A percentile compares a stretch with the other conserved stretches of the same genome.
These are phyloP conservation scores for Cryptosporidium xiaoi DNA, from an alignment of 169 alveolate species.

Conservation along the genomic window DNA sequence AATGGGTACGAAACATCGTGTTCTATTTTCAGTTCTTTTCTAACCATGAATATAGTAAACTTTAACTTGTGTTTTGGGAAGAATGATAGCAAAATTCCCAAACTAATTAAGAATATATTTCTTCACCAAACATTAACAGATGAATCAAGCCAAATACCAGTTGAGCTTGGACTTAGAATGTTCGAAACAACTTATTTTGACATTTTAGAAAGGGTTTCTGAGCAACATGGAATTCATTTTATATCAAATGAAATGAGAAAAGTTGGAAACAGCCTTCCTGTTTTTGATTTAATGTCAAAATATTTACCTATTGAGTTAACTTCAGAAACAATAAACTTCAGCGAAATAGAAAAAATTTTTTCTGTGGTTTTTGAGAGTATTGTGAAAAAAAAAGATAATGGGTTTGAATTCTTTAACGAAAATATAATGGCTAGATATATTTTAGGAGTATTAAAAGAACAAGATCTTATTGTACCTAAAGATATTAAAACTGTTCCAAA, in stretches of 20 bases:
- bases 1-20: constrained; percentile 39
- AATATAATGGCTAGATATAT: constrained; percentile 43
- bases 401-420: constrained; percentile 52
- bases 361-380: constrained; percentile 9
- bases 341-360: constrained; percentile 35
- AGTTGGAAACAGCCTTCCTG: constrained; percentile 6
- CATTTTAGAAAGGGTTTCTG: constrained; percentile 61
- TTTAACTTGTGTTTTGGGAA: constrained; percentile 7
- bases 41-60: constrained; percentile 20
- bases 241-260: neutral
- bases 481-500: constrained; percentile 27
- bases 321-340: constrained; percentile 26
- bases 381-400: neutral
- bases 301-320: constrained; percentile 22
- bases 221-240: constrained; percentile 58
- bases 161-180: constrained; percentile 53
- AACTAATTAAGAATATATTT: constrained; percentile 21
- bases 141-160: constrained; percentile 29
- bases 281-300: constrained; percentile 29
- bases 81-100: neutral
- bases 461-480: constrained; percentile 6
- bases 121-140: constrained; percentile 69
- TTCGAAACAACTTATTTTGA: constrained; percentile 33
- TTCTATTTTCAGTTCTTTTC: neutral
- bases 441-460: constrained; percentile 3